phyloP scores from a whole-genome alignment of 1,284 basidiomycete species.

The Moesziomyces aphidis region DNA sequence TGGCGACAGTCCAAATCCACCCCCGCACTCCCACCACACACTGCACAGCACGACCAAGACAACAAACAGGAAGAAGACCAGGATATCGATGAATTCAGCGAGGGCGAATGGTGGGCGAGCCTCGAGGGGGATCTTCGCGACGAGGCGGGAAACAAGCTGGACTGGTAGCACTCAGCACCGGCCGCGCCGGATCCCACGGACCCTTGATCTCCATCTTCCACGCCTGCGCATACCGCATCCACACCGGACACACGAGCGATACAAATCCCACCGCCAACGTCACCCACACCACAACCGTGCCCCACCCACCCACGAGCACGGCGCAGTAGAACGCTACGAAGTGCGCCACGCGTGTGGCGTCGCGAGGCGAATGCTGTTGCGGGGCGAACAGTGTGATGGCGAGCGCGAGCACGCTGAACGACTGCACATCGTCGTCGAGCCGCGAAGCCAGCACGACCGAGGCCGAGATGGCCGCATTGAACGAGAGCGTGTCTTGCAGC shows the following conservation, averaged over 20 bases:
- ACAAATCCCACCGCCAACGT: slow-evolving; percentile 32
- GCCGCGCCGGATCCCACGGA: slow-evolving; percentile 57
- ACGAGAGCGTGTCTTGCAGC: slow-evolving; percentile 76
- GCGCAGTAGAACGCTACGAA: background rate
- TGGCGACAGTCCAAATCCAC: slow-evolving; percentile 44
- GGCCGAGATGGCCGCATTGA: slow-evolving; percentile 93
- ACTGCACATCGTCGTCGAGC: slow-evolving; percentile 82
- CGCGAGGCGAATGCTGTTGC: background rate
- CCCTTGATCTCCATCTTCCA: slow-evolving; percentile 60
- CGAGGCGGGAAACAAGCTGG: slow-evolving; percentile 20
- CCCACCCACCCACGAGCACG: slow-evolving; percentile 1
- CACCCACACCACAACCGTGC: slow-evolving; percentile 8
- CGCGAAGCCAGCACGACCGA: slow-evolving; percentile 94
- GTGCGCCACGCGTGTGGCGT: background rate
- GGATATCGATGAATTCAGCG: slow-evolving; percentile 11
- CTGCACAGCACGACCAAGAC: background rate
- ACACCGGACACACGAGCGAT: slow-evolving; percentile 46
- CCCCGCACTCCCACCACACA: background rate
- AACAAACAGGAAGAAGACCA: slow-evolving; percentile 1
- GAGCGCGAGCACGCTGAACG: slow-evolving; percentile 90
- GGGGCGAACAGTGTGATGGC: slow-evolving; percentile 70
- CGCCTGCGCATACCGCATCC: slow-evolving; percentile 53
- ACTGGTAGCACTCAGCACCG: slow-evolving; percentile 26
- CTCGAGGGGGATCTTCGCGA: slow-evolving; percentile 29
- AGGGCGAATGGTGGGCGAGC: slow-evolving; percentile 25